These are phyloP conservation scores for Starmerella apicola DNA, from an alignment of 805 yeast species.

Conservation along the genomic window DNA sequence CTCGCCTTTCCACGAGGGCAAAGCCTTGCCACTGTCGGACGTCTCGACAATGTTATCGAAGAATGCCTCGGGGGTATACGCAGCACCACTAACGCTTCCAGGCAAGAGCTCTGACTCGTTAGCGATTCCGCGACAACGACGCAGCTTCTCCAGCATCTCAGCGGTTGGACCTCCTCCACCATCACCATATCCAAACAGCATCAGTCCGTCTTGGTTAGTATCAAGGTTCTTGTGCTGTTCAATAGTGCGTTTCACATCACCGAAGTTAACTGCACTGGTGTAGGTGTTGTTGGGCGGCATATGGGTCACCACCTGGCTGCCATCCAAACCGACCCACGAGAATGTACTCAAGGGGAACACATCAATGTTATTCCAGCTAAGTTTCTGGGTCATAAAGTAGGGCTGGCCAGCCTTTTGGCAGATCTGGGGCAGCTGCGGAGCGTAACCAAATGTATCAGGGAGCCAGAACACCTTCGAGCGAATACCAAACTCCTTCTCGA, in stretches of 20 bases:
- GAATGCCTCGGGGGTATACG: slow-evolving; percentile 58
- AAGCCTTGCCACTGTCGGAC: slow-evolving; percentile 50
- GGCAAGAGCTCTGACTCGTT: slow-evolving; percentile 64
- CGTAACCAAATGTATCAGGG: slow-evolving; percentile 95
- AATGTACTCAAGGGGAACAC: slow-evolving; percentile 80
- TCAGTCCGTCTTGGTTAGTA: slow-evolving; percentile 64
- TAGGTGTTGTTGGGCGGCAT: slow-evolving; percentile 98
- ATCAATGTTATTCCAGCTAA: slow-evolving; percentile 94
- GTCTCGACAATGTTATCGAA: slow-evolving; percentile 50
- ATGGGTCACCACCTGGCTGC: slow-evolving; percentile 83
- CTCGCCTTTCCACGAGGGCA: slow-evolving; percentile 90
- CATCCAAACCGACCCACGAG: slow-evolving; percentile 92
- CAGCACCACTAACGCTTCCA: slow-evolving; percentile 57
- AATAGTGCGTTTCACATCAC: slow-evolving; percentile 75
- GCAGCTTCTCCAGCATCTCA: slow-evolving; percentile 82
- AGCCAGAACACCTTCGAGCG: slow-evolving; percentile 78
- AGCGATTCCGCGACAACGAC: slow-evolving; percentile 80
- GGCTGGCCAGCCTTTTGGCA: slow-evolving; percentile 79
- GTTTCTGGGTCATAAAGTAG: slow-evolving; percentile 79
- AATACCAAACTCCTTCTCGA: slow-evolving; percentile 63
- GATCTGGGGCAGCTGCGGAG: slow-evolving; percentile 88
- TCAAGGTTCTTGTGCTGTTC: slow-evolving; percentile 74
- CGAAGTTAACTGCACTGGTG: slow-evolving; percentile 85
- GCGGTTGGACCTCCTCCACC: slow-evolving; percentile 98
- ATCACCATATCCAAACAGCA: slow-evolving; percentile 88